Evolutionary conservation across 2,329 filamentous ascomycete genomes (phyloP), one percentile per base, ranked within the genome.

Genomic region (Lachnellula arida): DNA sequence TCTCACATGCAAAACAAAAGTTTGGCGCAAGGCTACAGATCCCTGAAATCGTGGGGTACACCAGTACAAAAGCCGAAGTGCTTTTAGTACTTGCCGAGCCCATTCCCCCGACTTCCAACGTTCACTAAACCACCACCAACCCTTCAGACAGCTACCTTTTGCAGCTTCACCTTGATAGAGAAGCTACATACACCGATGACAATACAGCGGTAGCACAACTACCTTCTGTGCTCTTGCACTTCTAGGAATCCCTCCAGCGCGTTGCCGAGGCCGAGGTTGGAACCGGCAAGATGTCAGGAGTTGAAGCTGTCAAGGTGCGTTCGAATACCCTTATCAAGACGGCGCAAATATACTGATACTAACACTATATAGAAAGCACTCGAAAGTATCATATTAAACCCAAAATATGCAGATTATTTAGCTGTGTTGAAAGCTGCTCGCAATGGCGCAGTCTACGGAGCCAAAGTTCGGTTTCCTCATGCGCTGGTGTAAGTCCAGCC

Each of bases 381-480:
- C 65, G 91, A 96, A 76, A 81, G 81, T 64, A 79, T 96, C 55
- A 78, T 92, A 63, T 82, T 94, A 60, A 85, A 97, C 71, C 91
- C 92, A 5, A 81, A 84, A 63, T 89, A 96, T 75, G 90, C 94
- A 67, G 90, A 94, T 67, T 72, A 91, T 54, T 82, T 99, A 60
- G 84, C 89, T 55, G 80, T 99, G 64, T 72, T 96, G 72, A 99
- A 99, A 81, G 91, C 86, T 67, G 88, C 94, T 64, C 91, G 94
- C 75, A 99, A 97, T 84, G 94, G 94, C 72, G 86, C 92, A 63
- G 91, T 99, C 61, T 99, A 99, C 75, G 94, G 94, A 59, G 85
- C 89, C 67, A 97, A 97, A 82, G 91, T 99, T 73, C 92, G 94
- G 62, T 97, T 99, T 76, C 94, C 94, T 62, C 94, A 99, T 76